Evolutionary conservation across 2,329 filamentous ascomycete species (phyloP).

Genomic region (Neophaeococcomyces aloes): DNA sequence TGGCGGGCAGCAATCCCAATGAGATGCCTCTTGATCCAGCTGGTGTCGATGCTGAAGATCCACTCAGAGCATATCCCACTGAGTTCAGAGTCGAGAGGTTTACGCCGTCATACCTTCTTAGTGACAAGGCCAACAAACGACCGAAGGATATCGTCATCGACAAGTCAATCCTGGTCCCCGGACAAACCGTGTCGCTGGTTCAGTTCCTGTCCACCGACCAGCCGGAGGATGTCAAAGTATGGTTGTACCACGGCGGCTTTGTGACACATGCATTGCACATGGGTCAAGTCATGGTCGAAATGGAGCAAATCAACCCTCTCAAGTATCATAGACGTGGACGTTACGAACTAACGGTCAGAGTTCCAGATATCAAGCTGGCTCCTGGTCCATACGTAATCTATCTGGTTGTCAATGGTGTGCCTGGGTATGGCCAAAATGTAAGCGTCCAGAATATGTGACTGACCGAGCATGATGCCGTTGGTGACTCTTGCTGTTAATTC

Average conservation of each 20-base stretch:
- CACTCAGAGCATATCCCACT: conserved; percentile 39
- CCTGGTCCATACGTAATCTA: conserved; percentile 53
- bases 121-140: conserved; percentile 38
- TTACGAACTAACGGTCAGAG: conserved; percentile 39
- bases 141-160: conserved; percentile 41
- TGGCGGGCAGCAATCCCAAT: conserved; percentile 52
- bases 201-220: conserved; percentile 32
- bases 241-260: conserved; percentile 50
- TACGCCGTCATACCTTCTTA: conserved; percentile 49
- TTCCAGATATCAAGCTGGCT: conserved; percentile 45
- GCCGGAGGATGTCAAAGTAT: conserved; percentile 38
- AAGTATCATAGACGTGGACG: not conserved
- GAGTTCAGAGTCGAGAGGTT: conserved; percentile 55
- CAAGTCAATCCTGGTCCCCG: conserved; percentile 33
- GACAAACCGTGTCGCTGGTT: conserved; percentile 38
- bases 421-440: conserved; percentile 44
- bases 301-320: conserved; percentile 36
- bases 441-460: conserved; percentile 9
- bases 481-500: no score
- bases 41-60: conserved; percentile 33
- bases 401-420: conserved; percentile 46
- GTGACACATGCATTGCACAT: conserved; percentile 53
- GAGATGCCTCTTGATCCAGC: conserved; percentile 43
- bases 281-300: conserved; percentile 48
- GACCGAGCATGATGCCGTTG: no score